Base-by-base conservation (phyloP, 768 basidiomycete genomes). In the Auricularia heimuer region DNA sequence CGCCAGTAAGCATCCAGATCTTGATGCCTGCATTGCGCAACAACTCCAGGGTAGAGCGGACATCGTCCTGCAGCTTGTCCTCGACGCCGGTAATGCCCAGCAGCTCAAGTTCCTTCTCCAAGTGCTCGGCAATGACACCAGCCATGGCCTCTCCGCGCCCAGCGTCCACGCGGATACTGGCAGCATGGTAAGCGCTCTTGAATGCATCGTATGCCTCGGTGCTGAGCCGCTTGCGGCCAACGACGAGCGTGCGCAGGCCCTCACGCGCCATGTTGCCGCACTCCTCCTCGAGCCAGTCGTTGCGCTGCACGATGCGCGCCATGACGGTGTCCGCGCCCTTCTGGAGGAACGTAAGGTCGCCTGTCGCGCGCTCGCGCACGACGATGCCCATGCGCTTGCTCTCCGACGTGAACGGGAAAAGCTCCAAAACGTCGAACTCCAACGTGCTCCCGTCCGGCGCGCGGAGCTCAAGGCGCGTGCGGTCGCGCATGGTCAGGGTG, bases 1-100 rank as follows among this genome's bases (percentile, higher is more conserved):
- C 97, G 1, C 97, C 96, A 0, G 97, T 99, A 70, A 98, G 80
- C 97, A 98, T 98, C 97, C 97, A 99, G 65, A 99, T 98, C 82
- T 92, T 97, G 76, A 99, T 87, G 3, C 96, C 96, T 0, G 96
- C 97, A 73, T 98, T 98, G 69, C 95, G 79, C 68, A 99, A 75
- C 63, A 98, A 72, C 76, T 98, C 97, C 65, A 99, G 77, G 2
- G 97, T 97, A 56, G 88, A 85, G 74, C 91, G 94, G 70, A 99
- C 96, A 29, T 96, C 95, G 66, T 98, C 97, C 71, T 99, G 97
- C 65, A 99, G 77, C 76, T 98, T 98, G 75, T 99, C 97, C 74
- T 99, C 97, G 6, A 99, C 97, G n/a, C 96, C 97, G 0, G 97
- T 99, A 68, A 98, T 75, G 2, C 96, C 96, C 6, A 98, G 77